Base-by-base conservation (phyloP, 768 basidiomycete genomes). In the Neoboletus magnificus region DNA sequence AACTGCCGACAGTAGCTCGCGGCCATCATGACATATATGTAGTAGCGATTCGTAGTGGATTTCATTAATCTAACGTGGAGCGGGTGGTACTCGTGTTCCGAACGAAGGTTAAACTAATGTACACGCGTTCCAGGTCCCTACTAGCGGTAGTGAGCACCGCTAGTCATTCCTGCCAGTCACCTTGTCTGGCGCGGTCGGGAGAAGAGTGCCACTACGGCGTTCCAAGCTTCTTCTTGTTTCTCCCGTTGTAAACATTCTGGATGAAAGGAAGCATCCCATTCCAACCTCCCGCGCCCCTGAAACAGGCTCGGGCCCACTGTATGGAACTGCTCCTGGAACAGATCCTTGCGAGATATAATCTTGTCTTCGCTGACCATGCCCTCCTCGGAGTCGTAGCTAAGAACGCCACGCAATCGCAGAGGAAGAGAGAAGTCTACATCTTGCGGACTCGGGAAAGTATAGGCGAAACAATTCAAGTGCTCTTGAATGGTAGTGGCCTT, bases 401-500 rank as follows among this genome's bases (percentile, higher is more conserved):
- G 43, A 37, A 66, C n/a, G 13, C 32, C 56, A 39, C 5, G 54
- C 16, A 65, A 9, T 52, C 49, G 41, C 18, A 13, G 1, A 2
- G 60, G 55, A 16, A 27, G 8, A 36, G 39, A 6, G 13, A 2
- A 5, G 18, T 2, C 10, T 25, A 63, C 54, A 6, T 20, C 10
- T 15, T 2, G 2, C 6, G 18, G 9, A 43, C 12, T 18, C 25
- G 61, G 56, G 29, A 65, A 53, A 13, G 58, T 15, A 25, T 1
- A 0, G 7, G 52, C 47, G 15, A 66, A 65, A 20, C 29, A 5
- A 20, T 57, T 9, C 36, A 66, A 18, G 5, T 66, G 50, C 1
- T 3, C 2, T 12, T 58, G 57, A 12, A 65, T 37, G 2, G 65
- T 64, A 42, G 39, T 32, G 9, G 52, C 27, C 27, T 33, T 3